Conservation (phyloP, 768 basidiomycete genomes). For the Grammothele lineata region DNA sequence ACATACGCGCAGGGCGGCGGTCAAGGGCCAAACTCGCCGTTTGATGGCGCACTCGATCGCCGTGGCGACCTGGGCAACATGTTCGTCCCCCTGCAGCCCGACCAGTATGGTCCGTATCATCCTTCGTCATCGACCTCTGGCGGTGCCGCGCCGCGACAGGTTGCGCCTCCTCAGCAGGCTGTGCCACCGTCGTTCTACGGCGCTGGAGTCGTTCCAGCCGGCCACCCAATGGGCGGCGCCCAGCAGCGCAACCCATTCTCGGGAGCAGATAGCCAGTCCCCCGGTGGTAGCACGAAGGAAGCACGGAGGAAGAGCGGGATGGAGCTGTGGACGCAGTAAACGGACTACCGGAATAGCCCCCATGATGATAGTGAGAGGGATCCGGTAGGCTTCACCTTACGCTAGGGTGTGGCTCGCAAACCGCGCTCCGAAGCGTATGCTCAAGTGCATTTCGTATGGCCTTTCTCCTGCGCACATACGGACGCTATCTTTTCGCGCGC, state of each 20-base stretch:
- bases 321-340: conserved; percentile 75
- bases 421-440: too few species aligned
- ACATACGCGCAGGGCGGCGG: conserved; percentile 43
- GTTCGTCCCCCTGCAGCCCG: conserved; percentile 82
- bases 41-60: conserved; percentile 59
- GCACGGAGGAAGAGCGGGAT: conserved; percentile 57
- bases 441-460: too few species aligned
- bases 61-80: conserved; percentile 63
- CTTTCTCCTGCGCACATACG: too few species aligned
- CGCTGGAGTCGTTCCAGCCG: conserved; percentile 49
- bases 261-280: conserved; percentile 29
- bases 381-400: too few species aligned
- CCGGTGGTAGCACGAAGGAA: conserved; percentile 49
- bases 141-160: conserved; percentile 36
- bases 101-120: conserved; percentile 62
- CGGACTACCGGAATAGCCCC: too few species aligned
- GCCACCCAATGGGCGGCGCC: conserved; percentile 22
- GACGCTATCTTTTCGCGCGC: too few species aligned
- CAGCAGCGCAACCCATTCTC: conserved; percentile 36
- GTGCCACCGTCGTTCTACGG: conserved; percentile 70
- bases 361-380: too few species aligned
- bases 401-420: too few species aligned
- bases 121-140: conserved; percentile 27
- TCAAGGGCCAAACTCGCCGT: conserved; percentile 34
- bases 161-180: conserved; percentile 47